Conservation (phyloP, 257 asterid species). For the Solanum appendiculatum region DNA sequence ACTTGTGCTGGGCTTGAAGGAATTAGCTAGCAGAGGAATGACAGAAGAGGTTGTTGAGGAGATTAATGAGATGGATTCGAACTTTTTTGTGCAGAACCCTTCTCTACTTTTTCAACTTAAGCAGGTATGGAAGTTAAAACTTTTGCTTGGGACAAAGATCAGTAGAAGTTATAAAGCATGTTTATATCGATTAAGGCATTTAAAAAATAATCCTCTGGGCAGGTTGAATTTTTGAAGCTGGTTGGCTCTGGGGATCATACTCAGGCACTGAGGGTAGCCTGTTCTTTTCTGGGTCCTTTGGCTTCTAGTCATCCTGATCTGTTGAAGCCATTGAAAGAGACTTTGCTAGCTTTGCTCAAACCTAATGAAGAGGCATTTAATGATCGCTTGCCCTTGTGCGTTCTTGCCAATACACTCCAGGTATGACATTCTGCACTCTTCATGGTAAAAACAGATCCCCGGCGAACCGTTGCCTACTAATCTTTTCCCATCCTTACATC, state of each 20-base stretch:
- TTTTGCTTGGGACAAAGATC: constrained; percentile 12
- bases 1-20: constrained; percentile 53
- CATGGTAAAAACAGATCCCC: not conserved
- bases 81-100: constrained; percentile 65
- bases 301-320: constrained; percentile 66
- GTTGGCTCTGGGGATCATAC: constrained; percentile 66
- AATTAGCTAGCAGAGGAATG: constrained; percentile 79
- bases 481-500: not conserved
- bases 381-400: constrained; percentile 49
- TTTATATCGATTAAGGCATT: not conserved
- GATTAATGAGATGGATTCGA: constrained; percentile 62
- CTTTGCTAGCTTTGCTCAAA: constrained; percentile 67
- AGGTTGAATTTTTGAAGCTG: constrained; percentile 91
- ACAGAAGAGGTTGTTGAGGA: constrained; percentile 83
- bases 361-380: constrained; percentile 59
- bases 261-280: constrained; percentile 76
- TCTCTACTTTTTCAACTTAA: constrained; percentile 75
- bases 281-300: constrained; percentile 87
- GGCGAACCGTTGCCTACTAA: not conserved
- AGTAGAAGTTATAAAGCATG: not conserved
- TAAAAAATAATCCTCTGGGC: not conserved
- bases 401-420: constrained; percentile 95
- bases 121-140: constrained; percentile 90
- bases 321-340: constrained; percentile 85
- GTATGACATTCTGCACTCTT: constrained; percentile 18